phyloP scores from a whole-genome alignment of 306 rosid genomes.

The Begonia peltatifolia region DNA sequence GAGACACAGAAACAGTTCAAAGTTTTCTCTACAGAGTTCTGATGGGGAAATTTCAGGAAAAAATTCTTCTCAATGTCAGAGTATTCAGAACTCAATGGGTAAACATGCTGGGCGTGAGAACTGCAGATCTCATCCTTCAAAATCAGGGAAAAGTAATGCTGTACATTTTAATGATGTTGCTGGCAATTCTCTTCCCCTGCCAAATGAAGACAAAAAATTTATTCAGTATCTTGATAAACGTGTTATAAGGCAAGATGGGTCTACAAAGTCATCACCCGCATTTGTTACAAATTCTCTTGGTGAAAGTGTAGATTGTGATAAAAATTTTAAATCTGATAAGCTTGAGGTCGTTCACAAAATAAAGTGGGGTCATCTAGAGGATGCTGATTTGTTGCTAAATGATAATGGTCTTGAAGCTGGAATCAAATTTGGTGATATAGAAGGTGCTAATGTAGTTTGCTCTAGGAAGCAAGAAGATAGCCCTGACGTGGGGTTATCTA shows the following conservation, averaged over 20 bases:
- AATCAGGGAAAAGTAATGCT: slow-evolving; percentile 25
- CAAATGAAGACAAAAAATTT: slow-evolving; percentile 24
- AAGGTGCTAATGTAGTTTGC: slow-evolving; percentile 45
- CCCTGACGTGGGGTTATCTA: slow-evolving; percentile 16
- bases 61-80: slow-evolving; percentile 27
- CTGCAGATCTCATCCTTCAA: slow-evolving; percentile 31
- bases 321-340: slow-evolving; percentile 23
- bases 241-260: slow-evolving; percentile 23
- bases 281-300: slow-evolving; percentile 19
- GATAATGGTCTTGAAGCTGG: slow-evolving; percentile 43
- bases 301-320: slow-evolving; percentile 27
- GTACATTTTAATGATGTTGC: slow-evolving; percentile 21
- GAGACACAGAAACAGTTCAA: slow-evolving; percentile 82
- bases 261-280: slow-evolving; percentile 21
- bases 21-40: slow-evolving; percentile 76
- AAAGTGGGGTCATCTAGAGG: slow-evolving; percentile 56
- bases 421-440: slow-evolving; percentile 86
- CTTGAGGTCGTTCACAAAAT: slow-evolving; percentile 32
- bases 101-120: slow-evolving; percentile 25
- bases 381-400: slow-evolving; percentile 29
- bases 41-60: slow-evolving; percentile 65
- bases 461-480: slow-evolving; percentile 32
- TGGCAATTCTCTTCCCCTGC: slow-evolving; percentile 18
- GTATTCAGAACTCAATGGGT: slow-evolving; percentile 21
- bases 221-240: slow-evolving; percentile 13